These are phyloP conservation scores for Fonsecaea erecta DNA, from an alignment of 2,329 filamentous ascomycete species.

Conservation along the genomic window DNA sequence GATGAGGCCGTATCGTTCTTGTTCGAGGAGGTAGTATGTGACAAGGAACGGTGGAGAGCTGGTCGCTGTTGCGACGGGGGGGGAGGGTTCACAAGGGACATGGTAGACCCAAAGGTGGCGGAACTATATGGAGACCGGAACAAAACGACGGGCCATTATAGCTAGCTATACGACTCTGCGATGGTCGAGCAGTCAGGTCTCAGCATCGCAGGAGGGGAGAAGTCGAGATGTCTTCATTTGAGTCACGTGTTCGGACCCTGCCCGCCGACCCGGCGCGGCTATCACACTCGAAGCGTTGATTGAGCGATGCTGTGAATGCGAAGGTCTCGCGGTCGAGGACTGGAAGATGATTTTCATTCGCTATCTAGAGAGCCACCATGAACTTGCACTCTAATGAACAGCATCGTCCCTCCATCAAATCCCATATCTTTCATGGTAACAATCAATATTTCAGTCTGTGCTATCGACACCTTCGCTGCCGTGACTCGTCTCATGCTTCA, in stretches of 20 bases:
- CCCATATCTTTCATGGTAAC: constrained; percentile 6
- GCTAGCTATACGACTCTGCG: background rate
- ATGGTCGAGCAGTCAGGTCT: background rate
- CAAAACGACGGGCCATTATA: background rate
- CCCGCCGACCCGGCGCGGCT: no score
- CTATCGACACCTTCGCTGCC: constrained; percentile 12
- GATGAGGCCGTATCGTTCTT: background rate
- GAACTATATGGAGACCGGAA: background rate
- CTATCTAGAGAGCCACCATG: background rate
- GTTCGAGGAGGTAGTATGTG: constrained; percentile 20
- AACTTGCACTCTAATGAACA: background rate
- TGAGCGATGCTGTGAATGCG: background rate
- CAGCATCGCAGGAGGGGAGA: background rate
- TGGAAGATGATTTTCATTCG: background rate
- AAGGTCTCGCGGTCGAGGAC: background rate
- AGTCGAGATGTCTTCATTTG: background rate
- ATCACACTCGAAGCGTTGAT: background rate
- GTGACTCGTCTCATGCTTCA: constrained; percentile 20
- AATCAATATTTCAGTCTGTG: constrained; percentile 22
- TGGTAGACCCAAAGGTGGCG: constrained; percentile 4
- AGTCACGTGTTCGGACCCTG: background rate
- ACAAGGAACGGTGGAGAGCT: constrained; percentile 19
- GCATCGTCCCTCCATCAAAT: background rate
- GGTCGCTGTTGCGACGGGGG: constrained; percentile 12
- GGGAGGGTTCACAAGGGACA: constrained; percentile 6